Base-by-base conservation (phyloP, 2,329 filamentous ascomycete species). In the Cercospora canescens region DNA sequence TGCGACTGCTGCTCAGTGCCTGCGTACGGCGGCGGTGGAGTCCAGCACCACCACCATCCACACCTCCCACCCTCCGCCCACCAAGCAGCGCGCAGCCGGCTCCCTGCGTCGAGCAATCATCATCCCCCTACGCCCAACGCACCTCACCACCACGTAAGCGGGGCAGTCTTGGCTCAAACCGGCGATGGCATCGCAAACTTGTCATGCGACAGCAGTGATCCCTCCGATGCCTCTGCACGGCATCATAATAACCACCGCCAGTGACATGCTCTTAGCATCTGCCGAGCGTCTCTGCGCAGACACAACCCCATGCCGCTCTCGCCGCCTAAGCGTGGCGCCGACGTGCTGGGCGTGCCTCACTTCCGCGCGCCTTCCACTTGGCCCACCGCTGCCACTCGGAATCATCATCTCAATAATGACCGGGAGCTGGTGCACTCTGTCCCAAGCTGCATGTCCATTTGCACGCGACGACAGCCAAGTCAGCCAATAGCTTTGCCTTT, bases 401-500 rank as follows among this genome's bases (percentile, higher is more conserved):
- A 50, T 12, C 14, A 11, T 18, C 41, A 24, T 18, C 41, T 48
- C 41, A 11, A 21, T 48, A 5, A 32, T 32, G 41, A 48, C 21
- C 41, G 24, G 21, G 41, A 48, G 50, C 50, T 32, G 48, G 16
- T 30, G 48, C 48, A 21, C 48, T 54, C 48, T 30, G 48, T 24
- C 16, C 6, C 48, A 26, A 14, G 24, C 48, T 45, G 39, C 39
- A 18, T 12, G 39, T 14, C 41, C 41, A 18, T 45, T 26, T 55
- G 52, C 52, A 55, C 52, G 26, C 52, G 52, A 30, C 52, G 52
- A 30, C n/a, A 34, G 52, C 52, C 52, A 56, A 56, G 52, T 34
- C 52, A 56, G 52, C 52, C 52, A 56, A 56, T 56, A 18, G 52
- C 52, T 34, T 55, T 34, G 52, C 32, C 14, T 34, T 55, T 24